phyloP scores from a whole-genome alignment of 352 stramenopile species.

The Thraustochytrium striatum region DNA sequence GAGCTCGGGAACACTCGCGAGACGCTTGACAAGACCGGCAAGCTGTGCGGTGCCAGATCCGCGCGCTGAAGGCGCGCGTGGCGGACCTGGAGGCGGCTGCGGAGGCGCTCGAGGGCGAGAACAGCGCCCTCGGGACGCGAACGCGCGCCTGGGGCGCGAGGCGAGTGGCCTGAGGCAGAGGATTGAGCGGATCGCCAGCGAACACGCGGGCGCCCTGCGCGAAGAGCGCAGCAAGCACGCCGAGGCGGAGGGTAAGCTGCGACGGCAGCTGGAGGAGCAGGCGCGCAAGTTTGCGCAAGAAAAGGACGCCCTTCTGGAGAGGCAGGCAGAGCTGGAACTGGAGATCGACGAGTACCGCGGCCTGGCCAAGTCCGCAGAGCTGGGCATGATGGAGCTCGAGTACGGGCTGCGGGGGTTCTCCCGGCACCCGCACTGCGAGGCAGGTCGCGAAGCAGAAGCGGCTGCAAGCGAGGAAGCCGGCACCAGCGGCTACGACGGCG shows the following conservation, averaged over 20 bases:
- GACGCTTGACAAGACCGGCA: neutral
- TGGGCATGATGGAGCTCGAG: neutral
- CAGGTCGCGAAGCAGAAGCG: no score
- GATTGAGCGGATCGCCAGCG: neutral
- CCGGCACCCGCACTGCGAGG: no score
- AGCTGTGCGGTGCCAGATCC: neutral
- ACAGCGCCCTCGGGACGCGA: neutral
- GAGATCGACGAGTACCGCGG: neutral
- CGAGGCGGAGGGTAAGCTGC: neutral
- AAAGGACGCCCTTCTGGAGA: neutral
- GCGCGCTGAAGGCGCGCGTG: neutral
- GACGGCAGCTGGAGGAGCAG: neutral
- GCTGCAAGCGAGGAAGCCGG: no score
- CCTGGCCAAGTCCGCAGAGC: neutral
- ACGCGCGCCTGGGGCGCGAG: constrained; percentile 2
- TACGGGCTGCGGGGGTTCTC: neutral
- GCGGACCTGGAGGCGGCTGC: neutral
- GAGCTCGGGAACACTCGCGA: constrained; percentile 8
- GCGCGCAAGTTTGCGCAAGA: neutral
- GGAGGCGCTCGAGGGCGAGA: constrained; percentile 6
- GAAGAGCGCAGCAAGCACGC: no score
- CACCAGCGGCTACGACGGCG: no score
- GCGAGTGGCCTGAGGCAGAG: neutral
- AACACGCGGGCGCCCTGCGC: neutral
- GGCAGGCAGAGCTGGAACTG: neutral